A percentile compares a stretch with the other conserved stretches of the same genome.
Evolutionary conservation across 768 basidiomycete genomes (phyloP).

Genomic region (Kwoniella shandongensis): DNA sequence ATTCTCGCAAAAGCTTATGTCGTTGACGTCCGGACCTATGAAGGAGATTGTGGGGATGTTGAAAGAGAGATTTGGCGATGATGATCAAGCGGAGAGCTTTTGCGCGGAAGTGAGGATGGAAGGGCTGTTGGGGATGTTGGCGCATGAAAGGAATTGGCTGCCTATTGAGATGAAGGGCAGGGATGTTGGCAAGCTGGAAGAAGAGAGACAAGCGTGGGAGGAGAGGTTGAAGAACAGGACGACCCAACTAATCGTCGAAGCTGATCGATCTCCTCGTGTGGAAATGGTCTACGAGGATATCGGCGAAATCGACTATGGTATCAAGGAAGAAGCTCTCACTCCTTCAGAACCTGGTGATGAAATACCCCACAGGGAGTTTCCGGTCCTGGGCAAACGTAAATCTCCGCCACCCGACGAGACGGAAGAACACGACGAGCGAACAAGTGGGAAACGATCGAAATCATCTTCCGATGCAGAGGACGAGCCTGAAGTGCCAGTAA

Average conservation of each 20-base stretch:
- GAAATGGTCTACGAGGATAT: slow-evolving; percentile 4
- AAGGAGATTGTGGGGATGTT: background rate
- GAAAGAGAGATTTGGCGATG: slow-evolving; percentile 3
- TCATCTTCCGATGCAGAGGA: background rate
- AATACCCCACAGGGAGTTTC: background rate
- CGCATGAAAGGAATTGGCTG: slow-evolving; percentile 5
- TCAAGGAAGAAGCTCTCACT: slow-evolving; percentile 7
- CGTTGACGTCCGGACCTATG: background rate
- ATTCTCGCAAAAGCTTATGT: slow-evolving; percentile 2
- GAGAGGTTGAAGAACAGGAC: background rate
- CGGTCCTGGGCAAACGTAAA: slow-evolving; percentile 15
- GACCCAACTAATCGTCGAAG: background rate
- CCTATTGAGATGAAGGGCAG: background rate
- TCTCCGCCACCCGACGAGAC: background rate
- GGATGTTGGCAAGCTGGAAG: background rate
- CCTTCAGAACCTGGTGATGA: background rate
- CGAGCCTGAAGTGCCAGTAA: background rate
- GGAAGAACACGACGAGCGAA: background rate
- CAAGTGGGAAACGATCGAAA: slow-evolving; percentile 2
- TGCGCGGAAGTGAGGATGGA: background rate
- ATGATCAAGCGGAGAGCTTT: slow-evolving; percentile 6
- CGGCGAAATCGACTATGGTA: slow-evolving; percentile 9
- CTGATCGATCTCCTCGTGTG: slow-evolving; percentile 6
- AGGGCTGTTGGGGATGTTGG: slow-evolving; percentile 9
- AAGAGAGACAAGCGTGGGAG: background rate